Base-by-base conservation (phyloP, 2,329 filamentous ascomycete species). In the Calonectria fujianensis region DNA sequence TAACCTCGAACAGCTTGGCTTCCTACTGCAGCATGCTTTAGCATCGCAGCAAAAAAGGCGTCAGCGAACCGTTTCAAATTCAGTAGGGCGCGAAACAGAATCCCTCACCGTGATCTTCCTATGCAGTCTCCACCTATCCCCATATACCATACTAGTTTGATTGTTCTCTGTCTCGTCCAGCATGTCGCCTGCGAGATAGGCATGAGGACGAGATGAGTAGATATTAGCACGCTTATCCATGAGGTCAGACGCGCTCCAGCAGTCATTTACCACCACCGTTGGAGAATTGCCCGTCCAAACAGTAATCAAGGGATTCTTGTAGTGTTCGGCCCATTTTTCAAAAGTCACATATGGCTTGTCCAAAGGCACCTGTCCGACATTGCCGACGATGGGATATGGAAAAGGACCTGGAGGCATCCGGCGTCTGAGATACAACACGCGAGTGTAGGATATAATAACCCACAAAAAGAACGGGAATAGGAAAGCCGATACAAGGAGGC, bases 161-260 rank as follows among this genome's bases (percentile, higher is more conserved):
- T 59, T 59, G n/a, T 59, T 59, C 20, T 59, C 54, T 13, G 54
- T 59, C 32, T 59, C 54, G 24, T 59, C 54, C 8, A 59, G 54
- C 54, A 59, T 59, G 54, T 59, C 54, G 9, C 54, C 54, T 11
- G 31, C 20, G 13, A 59, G 54, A 59, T 59, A 59, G 4, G 54
- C 31, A 59, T 59, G 54, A 14, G 54, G 54, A 8, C 54, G 54
- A 3, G 54, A 59, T n/a, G 54, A 59, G 35, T 59, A 59, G 32
- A 59, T 59, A 7, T 59, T 32, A 11, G 54, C 54, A 20, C 54
- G 54, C 32, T 59, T 59, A 37, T 59, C 54, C 54, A 59, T 59
- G 16, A 59, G 32, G 4, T 59, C 54, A 24, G 54, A 59, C 10
- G 54, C 54, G 32, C 31, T 59, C 54, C 54, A 59, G 35, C 54